Evolutionary conservation across 139 green algal species (phyloP).

Genomic region (Tetraselmis chui): DNA sequence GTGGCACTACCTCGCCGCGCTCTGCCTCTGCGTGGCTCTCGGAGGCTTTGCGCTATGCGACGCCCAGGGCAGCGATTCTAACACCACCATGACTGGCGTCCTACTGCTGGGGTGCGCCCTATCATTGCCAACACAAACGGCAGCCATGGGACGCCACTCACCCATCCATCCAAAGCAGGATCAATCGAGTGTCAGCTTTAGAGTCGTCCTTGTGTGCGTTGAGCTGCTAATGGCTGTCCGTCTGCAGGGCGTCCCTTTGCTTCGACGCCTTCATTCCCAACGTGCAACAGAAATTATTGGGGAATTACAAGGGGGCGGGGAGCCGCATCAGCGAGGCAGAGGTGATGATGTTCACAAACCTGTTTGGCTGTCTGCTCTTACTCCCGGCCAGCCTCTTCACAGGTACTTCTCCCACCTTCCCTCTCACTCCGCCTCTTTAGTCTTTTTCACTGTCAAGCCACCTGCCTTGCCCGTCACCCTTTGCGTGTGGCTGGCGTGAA

Average conservation of each 20-base stretch:
- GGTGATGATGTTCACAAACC: background rate
- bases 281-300: background rate
- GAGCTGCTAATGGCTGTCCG: background rate
- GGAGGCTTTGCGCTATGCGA: background rate
- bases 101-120: background rate
- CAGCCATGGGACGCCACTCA: no score
- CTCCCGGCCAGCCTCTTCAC: background rate
- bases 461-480: background rate
- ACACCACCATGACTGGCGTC: background rate
- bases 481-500: no score
- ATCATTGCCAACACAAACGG: no score
- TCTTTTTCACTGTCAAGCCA: no score
- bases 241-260: background rate
- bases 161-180: no score
- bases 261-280: background rate
- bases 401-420: background rate
- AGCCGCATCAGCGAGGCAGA: background rate
- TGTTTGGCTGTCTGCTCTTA: background rate
- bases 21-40: background rate
- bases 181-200: no score
- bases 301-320: background rate
- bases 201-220: no score
- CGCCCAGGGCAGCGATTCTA: background rate
- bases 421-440: no score
- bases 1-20: background rate